Conservation (phyloP, 1,284 basidiomycete genomes). For the Amylostereum areolatum region DNA sequence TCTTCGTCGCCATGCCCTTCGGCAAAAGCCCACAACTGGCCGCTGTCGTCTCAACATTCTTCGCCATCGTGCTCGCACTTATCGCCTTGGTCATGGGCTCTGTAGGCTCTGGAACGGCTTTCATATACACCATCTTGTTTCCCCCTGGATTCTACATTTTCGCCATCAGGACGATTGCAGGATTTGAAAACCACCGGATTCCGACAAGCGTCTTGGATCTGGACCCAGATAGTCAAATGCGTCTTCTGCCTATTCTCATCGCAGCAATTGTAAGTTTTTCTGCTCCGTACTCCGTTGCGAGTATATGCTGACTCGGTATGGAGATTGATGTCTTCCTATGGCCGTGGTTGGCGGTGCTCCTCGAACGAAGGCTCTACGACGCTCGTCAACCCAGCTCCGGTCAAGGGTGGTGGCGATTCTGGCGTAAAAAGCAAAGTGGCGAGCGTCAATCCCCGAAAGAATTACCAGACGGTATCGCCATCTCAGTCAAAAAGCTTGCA, state of each 20-base stretch:
- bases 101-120: slow-evolving; percentile 41
- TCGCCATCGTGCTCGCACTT: slow-evolving; percentile 62
- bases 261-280: slow-evolving; percentile 49
- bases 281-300: neutral
- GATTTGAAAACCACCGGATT: slow-evolving; percentile 56
- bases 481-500: slow-evolving; percentile 54
- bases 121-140: slow-evolving; percentile 65
- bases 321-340: slow-evolving; percentile 69
- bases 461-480: slow-evolving; percentile 40
- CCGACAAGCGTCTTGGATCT: slow-evolving; percentile 44
- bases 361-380: slow-evolving; percentile 62
- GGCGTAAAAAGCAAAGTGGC: slow-evolving; percentile 13
- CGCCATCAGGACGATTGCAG: slow-evolving; percentile 58
- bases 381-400: slow-evolving; percentile 32
- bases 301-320: neutral
- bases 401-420: slow-evolving; percentile 21
- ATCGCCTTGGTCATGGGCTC: slow-evolving; percentile 53
- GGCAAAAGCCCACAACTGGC: slow-evolving; percentile 70
- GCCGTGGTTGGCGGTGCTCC: slow-evolving; percentile 54
- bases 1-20: slow-evolving; percentile 65
- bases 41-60: slow-evolving; percentile 61
- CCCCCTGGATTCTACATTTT: slow-evolving; percentile 75
- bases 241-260: slow-evolving; percentile 55
- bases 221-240: slow-evolving; percentile 55
- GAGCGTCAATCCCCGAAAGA: slow-evolving; percentile 15